Evolutionary conservation across 139 green algal genomes (phyloP).

Genomic region (Micractinium sp.): DNA sequence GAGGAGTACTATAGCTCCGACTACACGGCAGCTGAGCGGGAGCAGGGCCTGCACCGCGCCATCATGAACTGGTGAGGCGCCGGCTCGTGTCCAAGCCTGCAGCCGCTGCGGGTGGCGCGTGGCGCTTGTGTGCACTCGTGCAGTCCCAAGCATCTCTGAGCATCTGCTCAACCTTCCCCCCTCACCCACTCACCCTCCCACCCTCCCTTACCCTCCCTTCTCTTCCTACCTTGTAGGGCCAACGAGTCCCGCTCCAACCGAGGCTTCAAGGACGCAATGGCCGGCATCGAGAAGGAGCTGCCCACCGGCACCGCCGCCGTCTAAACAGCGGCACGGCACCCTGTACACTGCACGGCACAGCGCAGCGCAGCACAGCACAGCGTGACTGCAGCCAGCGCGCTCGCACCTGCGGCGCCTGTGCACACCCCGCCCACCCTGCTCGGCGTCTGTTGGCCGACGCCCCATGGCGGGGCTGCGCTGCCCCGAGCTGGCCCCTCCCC

Average conservation of each 20-base stretch:
- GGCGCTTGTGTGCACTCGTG: too few species aligned
- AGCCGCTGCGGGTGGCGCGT: too few species aligned
- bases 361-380: too few species aligned
- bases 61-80: slow-evolving; percentile 32
- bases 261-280: slow-evolving; percentile 38
- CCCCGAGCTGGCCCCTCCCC: too few species aligned
- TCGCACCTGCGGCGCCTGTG: too few species aligned
- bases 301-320: background rate
- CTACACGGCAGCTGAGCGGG: slow-evolving; percentile 64
- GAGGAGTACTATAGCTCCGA: slow-evolving; percentile 89
- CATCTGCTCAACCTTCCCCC: background rate
- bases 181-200: too few species aligned
- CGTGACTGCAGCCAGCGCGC: too few species aligned
- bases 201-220: background rate
- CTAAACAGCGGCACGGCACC: background rate
- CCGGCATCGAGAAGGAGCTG: background rate
- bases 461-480: too few species aligned
- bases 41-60: slow-evolving; percentile 51
- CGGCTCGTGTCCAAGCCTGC: background rate
- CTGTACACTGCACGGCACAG: too few species aligned
- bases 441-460: too few species aligned
- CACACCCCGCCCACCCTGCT: too few species aligned
- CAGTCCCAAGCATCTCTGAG: too few species aligned
- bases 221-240: background rate
- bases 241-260: slow-evolving; percentile 41